Base-by-base conservation (phyloP, 2,329 filamentous ascomycete species). In the Tolypocladium nubicola region DNA sequence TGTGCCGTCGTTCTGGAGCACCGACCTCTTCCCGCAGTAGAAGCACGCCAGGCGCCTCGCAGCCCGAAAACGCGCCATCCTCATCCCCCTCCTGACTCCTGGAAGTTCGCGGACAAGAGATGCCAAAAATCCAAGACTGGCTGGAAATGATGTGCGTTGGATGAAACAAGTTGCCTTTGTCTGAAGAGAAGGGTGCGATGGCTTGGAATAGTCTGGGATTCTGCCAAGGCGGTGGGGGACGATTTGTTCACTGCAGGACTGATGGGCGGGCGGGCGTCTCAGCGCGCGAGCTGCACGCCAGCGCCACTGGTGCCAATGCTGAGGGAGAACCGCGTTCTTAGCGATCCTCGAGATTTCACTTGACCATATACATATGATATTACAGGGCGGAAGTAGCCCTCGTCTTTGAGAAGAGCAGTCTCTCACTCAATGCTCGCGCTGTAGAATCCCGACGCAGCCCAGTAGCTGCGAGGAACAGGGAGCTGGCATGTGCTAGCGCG, bases 21-120 rank as follows among this genome's bases (percentile, higher is more conserved):
- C 76, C 39, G 87, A 88, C 64, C 81, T 83, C 68, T 79, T 79
- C 64, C 88, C 87, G 72, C 92, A 96, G 72, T 93, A 95, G 76
- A 95, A 93, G 78, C 91, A 96, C 61, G 75, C 76, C 63, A 92
- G 71, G 61, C 75, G 74, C 61, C 72, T 75, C 52, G 68, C 63
- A 56, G 69, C 68, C 61, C 73, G 65, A 58, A 78, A 66, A 56
- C 73, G 73, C 58, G 73, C 69, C 79, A 81, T 81, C 49, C 33
- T 43, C 39, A 38, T 14, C 38, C 52, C 33, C 52, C 19, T 35
- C 5, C 30, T 11, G 19, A 5, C 47, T 16, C 47, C 30, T 21
- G 47, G 30, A 35, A 35, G 19, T 49, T 30, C 19, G 3, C 47
- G 16, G 16, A 35, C 4, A 6, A 21, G 10, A n/a, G n/a, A 37